phyloP scores from a whole-genome alignment of 768 basidiomycete species.

The Mycena pura region DNA sequence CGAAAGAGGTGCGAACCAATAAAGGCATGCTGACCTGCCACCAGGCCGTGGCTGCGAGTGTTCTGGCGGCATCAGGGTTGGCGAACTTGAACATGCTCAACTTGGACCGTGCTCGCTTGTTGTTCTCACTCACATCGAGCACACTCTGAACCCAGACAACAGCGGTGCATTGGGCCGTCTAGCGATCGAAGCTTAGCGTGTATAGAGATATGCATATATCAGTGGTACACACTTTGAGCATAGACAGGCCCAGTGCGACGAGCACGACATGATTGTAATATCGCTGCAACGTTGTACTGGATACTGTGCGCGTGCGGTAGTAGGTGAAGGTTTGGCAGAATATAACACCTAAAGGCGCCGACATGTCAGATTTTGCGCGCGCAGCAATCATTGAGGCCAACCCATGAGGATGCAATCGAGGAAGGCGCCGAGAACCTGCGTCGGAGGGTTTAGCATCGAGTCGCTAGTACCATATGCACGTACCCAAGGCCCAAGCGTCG shows the following conservation, averaged over 20 bases:
- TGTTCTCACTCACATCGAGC: background rate
- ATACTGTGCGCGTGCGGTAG: background rate
- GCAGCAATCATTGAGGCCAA: background rate
- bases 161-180: constrained; percentile 17
- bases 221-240: constrained; percentile 7
- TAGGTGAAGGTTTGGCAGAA: constrained; percentile 19
- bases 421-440: constrained; percentile 24
- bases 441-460: background rate
- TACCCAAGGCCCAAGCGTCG: constrained; percentile 26
- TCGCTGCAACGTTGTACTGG: background rate
- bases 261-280: constrained; percentile 10
- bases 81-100: background rate
- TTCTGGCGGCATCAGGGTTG: constrained; percentile 11
- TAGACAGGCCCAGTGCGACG: background rate
- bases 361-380: background rate
- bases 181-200: background rate
- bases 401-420: constrained; percentile 26
- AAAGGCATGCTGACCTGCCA: constrained; percentile 18
- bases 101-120: background rate
- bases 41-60: constrained; percentile 13
- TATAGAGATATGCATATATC: background rate
- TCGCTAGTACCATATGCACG: background rate
- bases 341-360: constrained; percentile 4
- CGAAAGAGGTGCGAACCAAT: background rate
- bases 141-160: constrained; percentile 23